phyloP scores from a whole-genome alignment of 2,329 filamentous ascomycete genomes.

The Graphiopsis chlorocephala region DNA sequence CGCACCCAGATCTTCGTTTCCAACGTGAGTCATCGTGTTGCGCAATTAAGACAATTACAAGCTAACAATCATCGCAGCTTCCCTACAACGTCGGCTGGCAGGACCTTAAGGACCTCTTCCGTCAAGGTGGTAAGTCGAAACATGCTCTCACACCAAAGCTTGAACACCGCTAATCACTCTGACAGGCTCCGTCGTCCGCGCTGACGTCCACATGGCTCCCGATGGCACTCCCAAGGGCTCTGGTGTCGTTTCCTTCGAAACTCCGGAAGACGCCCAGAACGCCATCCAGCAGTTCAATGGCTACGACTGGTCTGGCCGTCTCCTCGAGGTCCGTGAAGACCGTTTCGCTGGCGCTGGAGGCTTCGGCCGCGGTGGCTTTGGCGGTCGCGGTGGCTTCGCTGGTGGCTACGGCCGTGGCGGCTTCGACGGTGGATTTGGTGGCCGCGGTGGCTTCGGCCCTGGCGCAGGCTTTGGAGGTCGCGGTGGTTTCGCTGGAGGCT shows the following conservation, averaged over 20 bases:
- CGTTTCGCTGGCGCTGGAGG: slow-evolving; percentile 69
- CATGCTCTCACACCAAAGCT: slow-evolving; percentile 7
- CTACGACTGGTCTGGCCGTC: slow-evolving; percentile 95
- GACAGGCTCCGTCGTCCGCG: slow-evolving; percentile 80
- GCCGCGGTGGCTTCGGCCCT: slow-evolving; percentile 38
- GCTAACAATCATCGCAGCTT: slow-evolving; percentile 59
- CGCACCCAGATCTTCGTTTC: slow-evolving; percentile 94
- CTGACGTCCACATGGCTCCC: slow-evolving; percentile 88
- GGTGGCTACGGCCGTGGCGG: slow-evolving; percentile 45
- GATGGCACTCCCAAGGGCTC: slow-evolving; percentile 95
- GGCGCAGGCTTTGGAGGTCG: slow-evolving; percentile 48
- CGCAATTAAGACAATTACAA: not conserved
- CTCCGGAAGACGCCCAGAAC: slow-evolving; percentile 87
- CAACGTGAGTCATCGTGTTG: slow-evolving; percentile 74
- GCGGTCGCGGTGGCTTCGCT: slow-evolving; percentile 41
- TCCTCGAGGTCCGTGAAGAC: slow-evolving; percentile 93
- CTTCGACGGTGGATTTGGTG: slow-evolving; percentile 37
- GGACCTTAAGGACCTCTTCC: slow-evolving; percentile 97
- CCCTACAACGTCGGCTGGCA: slow-evolving; percentile 98
- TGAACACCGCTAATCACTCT: slow-evolving; percentile 37
- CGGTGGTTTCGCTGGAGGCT: slow-evolving; percentile 51
- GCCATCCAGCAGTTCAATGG: slow-evolving; percentile 98
- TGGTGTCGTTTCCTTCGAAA: slow-evolving; percentile 95
- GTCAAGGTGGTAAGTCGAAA: slow-evolving; percentile 80
- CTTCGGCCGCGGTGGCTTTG: slow-evolving; percentile 36